These are phyloP conservation scores for Excoecaria cochinchinensis DNA, from an alignment of 345 rosid genomes.

Conservation along the genomic window DNA sequence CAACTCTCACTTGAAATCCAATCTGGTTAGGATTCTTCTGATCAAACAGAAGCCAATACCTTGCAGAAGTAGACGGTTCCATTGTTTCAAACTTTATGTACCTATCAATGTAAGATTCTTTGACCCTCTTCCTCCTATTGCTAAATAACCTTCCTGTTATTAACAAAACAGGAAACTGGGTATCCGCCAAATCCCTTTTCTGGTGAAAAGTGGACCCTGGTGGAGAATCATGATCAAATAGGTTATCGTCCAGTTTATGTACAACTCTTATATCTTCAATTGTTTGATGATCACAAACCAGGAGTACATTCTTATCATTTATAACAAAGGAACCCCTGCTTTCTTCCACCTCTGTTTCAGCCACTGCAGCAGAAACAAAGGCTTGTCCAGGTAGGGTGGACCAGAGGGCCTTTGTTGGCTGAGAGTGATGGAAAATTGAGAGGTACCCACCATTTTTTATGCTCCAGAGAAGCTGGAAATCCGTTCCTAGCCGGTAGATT, in stretches of 20 bases:
- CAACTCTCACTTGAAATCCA: constrained; percentile 50
- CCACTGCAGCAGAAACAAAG: constrained; percentile 60
- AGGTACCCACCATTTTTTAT: constrained; percentile 43
- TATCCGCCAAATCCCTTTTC: constrained; percentile 19
- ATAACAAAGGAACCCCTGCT: constrained; percentile 65
- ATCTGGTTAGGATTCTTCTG: constrained; percentile 48
- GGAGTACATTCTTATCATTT: constrained; percentile 35
- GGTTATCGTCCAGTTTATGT: constrained; percentile 14
- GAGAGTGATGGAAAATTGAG: constrained; percentile 42
- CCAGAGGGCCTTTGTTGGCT: constrained; percentile 53
- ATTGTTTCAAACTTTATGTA: constrained; percentile 9
- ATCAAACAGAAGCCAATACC: constrained; percentile 52
- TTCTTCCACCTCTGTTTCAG: constrained; percentile 62
- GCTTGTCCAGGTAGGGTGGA: constrained; percentile 56
- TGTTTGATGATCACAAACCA: constrained; percentile 51
- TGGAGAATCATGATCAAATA: constrained; percentile 17
- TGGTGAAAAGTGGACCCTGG: constrained; percentile 25
- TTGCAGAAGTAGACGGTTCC: constrained; percentile 32
- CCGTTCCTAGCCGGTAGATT: constrained; percentile 42
- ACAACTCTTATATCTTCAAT: constrained; percentile 46
- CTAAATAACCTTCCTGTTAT: constrained; percentile 49
- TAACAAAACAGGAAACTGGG: constrained; percentile 39
- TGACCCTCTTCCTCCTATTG: constrained; percentile 25
- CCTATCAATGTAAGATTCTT: constrained; percentile 20
- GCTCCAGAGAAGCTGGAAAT: constrained; percentile 59